A percentile compares a stretch with the other conserved stretches of the same genome.
phyloP scores from a whole-genome alignment of 345 rosid species.

The Sonneratia alba region DNA sequence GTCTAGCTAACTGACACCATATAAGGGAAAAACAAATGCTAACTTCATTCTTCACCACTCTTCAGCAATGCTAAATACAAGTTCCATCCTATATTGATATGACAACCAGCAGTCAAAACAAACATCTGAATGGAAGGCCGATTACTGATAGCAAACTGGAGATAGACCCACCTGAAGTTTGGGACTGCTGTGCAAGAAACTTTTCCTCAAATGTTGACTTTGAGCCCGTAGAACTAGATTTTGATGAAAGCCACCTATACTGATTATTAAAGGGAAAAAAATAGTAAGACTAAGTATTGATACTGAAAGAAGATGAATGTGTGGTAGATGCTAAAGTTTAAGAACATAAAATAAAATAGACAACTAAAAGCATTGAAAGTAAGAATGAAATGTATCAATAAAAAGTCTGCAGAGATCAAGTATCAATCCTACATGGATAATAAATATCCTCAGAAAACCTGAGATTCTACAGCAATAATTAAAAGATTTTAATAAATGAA shows the following conservation, averaged over 20 bases:
- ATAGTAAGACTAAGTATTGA: constrained; percentile 10
- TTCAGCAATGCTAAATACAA: background rate
- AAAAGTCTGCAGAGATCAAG: background rate
- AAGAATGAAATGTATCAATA: background rate
- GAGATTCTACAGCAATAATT: background rate
- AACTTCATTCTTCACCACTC: background rate
- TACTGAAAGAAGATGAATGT: constrained; percentile 7
- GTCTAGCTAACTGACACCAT: background rate
- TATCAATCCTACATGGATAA: background rate
- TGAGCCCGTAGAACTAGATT: constrained; percentile 44
- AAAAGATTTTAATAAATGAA: background rate
- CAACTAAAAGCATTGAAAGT: background rate
- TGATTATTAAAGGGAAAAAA: constrained; percentile 35
- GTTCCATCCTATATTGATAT: background rate
- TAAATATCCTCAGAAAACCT: background rate
- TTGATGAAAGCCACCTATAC: constrained; percentile 99
- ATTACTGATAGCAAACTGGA: background rate
- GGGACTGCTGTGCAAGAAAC: constrained; percentile 85
- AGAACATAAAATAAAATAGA: background rate
- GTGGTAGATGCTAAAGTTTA: background rate
- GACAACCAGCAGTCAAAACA: background rate
- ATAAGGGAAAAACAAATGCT: background rate
- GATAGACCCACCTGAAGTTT: constrained; percentile 69
- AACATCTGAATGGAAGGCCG: background rate
- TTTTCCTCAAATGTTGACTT: constrained; percentile 92